Evolutionary conservation across 129 eudicot genomes (phyloP), one percentile per base, ranked within the genome.

Genomic region (Solidago caesia): DNA sequence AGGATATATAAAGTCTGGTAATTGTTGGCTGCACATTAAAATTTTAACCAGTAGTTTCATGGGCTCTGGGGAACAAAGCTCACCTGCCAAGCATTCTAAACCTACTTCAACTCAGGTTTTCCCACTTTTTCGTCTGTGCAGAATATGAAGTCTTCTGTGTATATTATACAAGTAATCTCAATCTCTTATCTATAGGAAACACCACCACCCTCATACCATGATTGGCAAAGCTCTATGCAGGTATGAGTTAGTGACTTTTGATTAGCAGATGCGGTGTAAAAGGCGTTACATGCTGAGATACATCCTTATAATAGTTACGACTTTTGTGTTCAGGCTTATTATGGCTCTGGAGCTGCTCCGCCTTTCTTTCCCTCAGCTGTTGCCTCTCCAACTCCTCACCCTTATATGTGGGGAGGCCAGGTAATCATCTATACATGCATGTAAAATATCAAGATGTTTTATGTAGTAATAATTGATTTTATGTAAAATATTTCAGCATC

Each of bases 151-250:
- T 65, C 16, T 74, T 46, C 27, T 27, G 61, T 68, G 6, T 63
- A 44, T n/a, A 15, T 55, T 27, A 25, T 46, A 62, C 42, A 51
- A 67, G 25, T 43, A 26, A 21, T 64, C 27, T 39, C 69, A 44
- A 27, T 53, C 44, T 33, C 26, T 46, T 60, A 47, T 64, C 68
- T 60, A 59, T 87, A 90, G 96, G 98, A 90, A 80, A 71, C 86
- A 52, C 83, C 92, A 62, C 72, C 88, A 47, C 90, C 96, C 53
- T 75, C 85, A 47, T 90, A 88, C 82, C 84, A 96, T 66, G 97
- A 90, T 79, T 94, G 98, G 97, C 79, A 92, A 82, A 92, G 85
- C 85, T 79, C 96, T 41, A 88, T 92, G 98, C 97, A 90, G 97
- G 98, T 90, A 80, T 78, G 27, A 39, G 52, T n/a, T 60, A 52